Conservation (phyloP, 116 monocot genomes). For the Iris pallida region DNA sequence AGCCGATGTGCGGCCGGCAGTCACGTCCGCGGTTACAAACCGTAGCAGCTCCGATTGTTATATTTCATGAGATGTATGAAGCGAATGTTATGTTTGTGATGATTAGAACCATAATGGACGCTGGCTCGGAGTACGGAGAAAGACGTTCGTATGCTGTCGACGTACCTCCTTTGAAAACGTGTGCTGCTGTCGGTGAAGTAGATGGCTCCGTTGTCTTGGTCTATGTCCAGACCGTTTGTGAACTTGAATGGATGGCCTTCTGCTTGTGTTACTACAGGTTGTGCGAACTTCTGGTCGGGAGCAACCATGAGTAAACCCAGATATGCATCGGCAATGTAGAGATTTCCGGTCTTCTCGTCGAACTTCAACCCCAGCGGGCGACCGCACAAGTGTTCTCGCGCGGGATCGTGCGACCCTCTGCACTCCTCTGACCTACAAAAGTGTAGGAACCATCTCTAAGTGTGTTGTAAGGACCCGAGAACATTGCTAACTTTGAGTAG, state of each 20-base stretch:
- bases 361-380: conserved; percentile 63
- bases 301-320: conserved; percentile 40
- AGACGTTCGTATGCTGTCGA: background rate
- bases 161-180: conserved; percentile 37
- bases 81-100: background rate
- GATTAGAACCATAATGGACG: background rate
- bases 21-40: too few relatives aligned
- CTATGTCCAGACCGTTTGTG: conserved; percentile 56
- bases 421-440: conserved; percentile 17
- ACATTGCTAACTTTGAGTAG: too few relatives aligned
- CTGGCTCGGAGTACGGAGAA: too few relatives aligned
- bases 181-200: conserved; percentile 77
- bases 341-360: conserved; percentile 32
- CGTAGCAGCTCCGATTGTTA: background rate
- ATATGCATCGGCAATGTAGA: conserved; percentile 74
- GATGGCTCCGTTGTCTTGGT: conserved; percentile 46
- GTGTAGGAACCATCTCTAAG: too few relatives aligned
- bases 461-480: too few relatives aligned
- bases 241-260: conserved; percentile 32
- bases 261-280: conserved; percentile 21
- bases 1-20: too few relatives aligned
- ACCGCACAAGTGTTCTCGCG: conserved; percentile 47
- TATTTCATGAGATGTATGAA: background rate
- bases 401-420: background rate
- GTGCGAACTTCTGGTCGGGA: conserved; percentile 23